These are phyloP conservation scores for Cladosporium phlei DNA, from an alignment of 2,329 filamentous ascomycete genomes.

Conservation along the genomic window DNA sequence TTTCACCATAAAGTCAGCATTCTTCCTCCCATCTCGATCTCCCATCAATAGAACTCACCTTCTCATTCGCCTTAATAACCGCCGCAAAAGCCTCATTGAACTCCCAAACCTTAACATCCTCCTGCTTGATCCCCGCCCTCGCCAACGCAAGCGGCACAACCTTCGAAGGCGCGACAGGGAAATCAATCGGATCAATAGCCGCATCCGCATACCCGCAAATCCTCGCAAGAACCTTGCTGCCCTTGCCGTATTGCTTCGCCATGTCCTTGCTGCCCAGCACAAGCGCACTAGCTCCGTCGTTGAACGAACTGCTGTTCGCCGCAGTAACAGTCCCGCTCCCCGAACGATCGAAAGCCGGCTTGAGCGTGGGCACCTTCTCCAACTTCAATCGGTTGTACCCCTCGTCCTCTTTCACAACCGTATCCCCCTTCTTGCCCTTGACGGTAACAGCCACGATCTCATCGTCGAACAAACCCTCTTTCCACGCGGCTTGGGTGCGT, in stretches of 20 bases:
- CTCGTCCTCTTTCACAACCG: slow-evolving; percentile 75
- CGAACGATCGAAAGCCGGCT: slow-evolving; percentile 84
- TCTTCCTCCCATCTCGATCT: no score
- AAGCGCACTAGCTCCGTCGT: slow-evolving; percentile 87
- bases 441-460: slow-evolving; percentile 88
- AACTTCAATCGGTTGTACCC: slow-evolving; percentile 81
- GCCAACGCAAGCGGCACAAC: slow-evolving; percentile 86
- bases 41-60: slow-evolving; percentile 47
- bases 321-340: slow-evolving; percentile 88
- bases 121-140: slow-evolving; percentile 82
- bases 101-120: slow-evolving; percentile 92
- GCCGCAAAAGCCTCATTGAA: slow-evolving; percentile 98
- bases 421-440: slow-evolving; percentile 76
- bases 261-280: slow-evolving; percentile 78
- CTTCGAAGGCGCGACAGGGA: slow-evolving; percentile 86
- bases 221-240: slow-evolving; percentile 77
- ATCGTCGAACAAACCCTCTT: slow-evolving; percentile 73
- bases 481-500: slow-evolving; percentile 86
- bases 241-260: slow-evolving; percentile 71
- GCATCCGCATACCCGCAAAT: slow-evolving; percentile 86
- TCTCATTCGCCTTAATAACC: slow-evolving; percentile 90
- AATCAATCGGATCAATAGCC: slow-evolving; percentile 85
- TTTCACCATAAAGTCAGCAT: no score
- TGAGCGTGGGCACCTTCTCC: slow-evolving; percentile 79
- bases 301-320: slow-evolving; percentile 88